These are phyloP conservation scores for Hyphopichia khmerensis DNA, from an alignment of 1,139 yeast genomes.

Conservation along the genomic window DNA sequence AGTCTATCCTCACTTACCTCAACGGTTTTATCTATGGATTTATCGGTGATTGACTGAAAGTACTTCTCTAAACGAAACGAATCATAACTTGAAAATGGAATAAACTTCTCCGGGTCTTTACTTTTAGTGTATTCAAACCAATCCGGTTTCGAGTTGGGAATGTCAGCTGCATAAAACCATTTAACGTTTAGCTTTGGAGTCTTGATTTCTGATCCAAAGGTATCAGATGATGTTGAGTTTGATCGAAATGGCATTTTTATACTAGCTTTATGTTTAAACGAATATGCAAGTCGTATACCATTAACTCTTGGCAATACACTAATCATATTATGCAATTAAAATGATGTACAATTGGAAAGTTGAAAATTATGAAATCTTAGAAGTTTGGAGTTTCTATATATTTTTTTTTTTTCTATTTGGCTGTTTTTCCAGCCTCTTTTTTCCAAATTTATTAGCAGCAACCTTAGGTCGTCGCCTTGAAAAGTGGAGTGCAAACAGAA, in stretches of 20 bases:
- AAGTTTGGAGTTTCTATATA: too few relatives aligned
- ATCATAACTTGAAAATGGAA: slow-evolving; percentile 69
- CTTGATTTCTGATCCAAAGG: neutral
- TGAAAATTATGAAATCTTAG: too few relatives aligned
- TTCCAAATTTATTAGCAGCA: neutral
- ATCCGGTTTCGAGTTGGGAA: slow-evolving; percentile 67
- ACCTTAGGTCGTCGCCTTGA: neutral
- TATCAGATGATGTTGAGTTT: neutral
- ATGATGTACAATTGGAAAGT: too few relatives aligned
- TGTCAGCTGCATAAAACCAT: slow-evolving; percentile 86
- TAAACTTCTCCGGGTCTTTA: slow-evolving; percentile 57
- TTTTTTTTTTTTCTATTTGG: neutral
- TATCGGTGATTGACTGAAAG: slow-evolving; percentile 22
- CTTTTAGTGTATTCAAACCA: slow-evolving; percentile 50
- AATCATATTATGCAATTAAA: too few relatives aligned
- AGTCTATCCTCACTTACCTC: slow-evolving; percentile 81
- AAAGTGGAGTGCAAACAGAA: too few relatives aligned
- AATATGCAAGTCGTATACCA: neutral
- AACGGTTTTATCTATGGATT: slow-evolving; percentile 17
- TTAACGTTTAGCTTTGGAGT: slow-evolving; percentile 20
- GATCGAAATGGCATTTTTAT: neutral
- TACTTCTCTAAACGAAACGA: slow-evolving; percentile 57
- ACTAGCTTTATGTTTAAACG: neutral
- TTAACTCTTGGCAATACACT: too few relatives aligned
- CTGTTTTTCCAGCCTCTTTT: too few relatives aligned